Base-by-base conservation (phyloP, 768 basidiomycete genomes). In the Leccinum boreale region DNA sequence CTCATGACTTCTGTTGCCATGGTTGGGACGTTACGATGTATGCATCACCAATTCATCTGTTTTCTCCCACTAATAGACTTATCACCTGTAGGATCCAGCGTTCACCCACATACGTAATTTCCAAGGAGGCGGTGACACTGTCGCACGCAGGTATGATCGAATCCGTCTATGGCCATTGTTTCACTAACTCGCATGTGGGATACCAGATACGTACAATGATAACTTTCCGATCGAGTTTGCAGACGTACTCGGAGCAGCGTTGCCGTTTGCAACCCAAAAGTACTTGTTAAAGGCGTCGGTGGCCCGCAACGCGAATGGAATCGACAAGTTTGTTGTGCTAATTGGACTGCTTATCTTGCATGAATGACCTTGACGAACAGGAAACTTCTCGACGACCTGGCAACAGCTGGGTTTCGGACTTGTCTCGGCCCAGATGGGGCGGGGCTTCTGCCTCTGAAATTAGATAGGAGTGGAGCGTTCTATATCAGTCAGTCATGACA, bases 341-440 rank as follows among this genome's bases (percentile, higher is more conserved):
- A 29, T 21, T 39, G 21, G 7, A 5, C 29, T 8, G 12, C 19
- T 6, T 19, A 6, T 26, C 28, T 23, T 15, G 19, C 26, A 12
- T 50, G 50, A 51, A 21, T 33, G 44, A 61, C 33, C 26, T 17
- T 44, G 56, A 45, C 9, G 12, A 42, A 63, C 29, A 79, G 77
- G 63, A 71, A 71, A 15, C 64, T 78, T n/a, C 68, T 78, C 1
- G 70, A 75, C n/a, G 70, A 65, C 28, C 65, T 81, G n/a, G 59
- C 61, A 10, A 67, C 59, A 46, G 72, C 58, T 11, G 78, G 78
- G 5, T 76, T 81, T 62, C 69, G 64, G 52, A 73, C 71, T 2
- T 74, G 73, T 53, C 62, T 72, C 28, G 78, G 79, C 26, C 68
- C 68, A 8, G 75, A 78, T 51, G 73, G 61, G n/a, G 67, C 72